Base-by-base conservation (phyloP, 331 rosid species). In the Dryas integrifolia region DNA sequence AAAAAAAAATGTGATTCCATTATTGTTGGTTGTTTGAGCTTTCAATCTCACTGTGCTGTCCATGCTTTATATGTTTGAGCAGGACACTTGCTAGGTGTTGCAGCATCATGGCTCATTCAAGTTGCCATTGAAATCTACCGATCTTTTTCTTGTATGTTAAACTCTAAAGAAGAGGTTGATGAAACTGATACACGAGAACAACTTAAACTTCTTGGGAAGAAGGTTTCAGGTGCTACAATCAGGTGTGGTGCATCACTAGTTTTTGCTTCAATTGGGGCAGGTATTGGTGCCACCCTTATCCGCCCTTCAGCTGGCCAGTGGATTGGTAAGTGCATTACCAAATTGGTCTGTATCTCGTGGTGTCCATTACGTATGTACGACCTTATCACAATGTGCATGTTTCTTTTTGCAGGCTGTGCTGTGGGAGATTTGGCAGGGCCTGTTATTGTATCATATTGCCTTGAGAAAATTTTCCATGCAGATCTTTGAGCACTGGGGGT, bases 221-320 rank as follows among this genome's bases (percentile, higher is more conserved):
- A 74, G 83, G 58, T 88, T 72, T 58, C 82, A 57, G 14, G 78
- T 44, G 63, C 89, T 69, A 84, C 96, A 11, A 66, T 86, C 70
- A 85, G 83, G 73, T 87, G 97, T 67, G 46, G 86, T 57, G 83
- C 94, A 26, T 88, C 97, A 10, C 85, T 93, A 44, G 62, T 89
- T 74, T 90, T 88, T 69, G 96, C 96, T 67, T 88, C 98, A 55
- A 79, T 93, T 49, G 97, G 96, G 58, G 96, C 97, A 7, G 98
- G 94, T n/a, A 83, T 93, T 5, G 92, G 96, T 58, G 96, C 98
- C 64, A 69, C 80, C 21, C 72, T 88, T 69, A 9, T 90, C 68
- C 88, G 89, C 70, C 98, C 98, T 13, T 87, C 93, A 6, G 11
- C 73, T 0, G 97, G 98, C 83, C 97, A 90, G 73, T 87, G 97